These are phyloP conservation scores for Sistotremastrum niveocremeum DNA, from an alignment of 768 basidiomycete species.

Conservation along the genomic window DNA sequence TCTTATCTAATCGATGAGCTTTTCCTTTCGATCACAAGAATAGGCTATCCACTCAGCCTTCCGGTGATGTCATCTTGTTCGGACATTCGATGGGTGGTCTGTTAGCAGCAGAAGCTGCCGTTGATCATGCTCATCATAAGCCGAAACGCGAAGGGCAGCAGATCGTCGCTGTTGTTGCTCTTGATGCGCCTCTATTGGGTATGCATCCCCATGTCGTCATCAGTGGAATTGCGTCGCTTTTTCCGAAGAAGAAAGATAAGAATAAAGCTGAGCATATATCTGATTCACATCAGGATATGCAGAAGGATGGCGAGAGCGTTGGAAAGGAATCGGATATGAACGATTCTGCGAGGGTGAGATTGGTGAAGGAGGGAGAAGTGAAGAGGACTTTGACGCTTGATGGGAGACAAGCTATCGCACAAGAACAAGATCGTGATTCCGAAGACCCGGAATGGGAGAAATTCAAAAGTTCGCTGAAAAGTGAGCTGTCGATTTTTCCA, in stretches of 20 bases:
- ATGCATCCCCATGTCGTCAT: slow-evolving; percentile 52
- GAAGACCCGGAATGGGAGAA: too few relatives aligned
- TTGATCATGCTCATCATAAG: slow-evolving; percentile 25
- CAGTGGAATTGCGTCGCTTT: slow-evolving; percentile 39
- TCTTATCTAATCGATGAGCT: not conserved
- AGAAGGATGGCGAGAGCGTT: slow-evolving; percentile 6
- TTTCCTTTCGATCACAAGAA: slow-evolving; percentile 11
- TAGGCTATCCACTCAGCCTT: slow-evolving; percentile 38
- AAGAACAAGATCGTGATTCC: not conserved
- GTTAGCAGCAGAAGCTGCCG: slow-evolving; percentile 43
- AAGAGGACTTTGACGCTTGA: slow-evolving; percentile 12
- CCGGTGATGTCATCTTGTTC: slow-evolving; percentile 40
- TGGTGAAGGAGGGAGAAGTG: slow-evolving; percentile 32
- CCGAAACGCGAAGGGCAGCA: slow-evolving; percentile 18
- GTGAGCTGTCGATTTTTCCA: too few relatives aligned
- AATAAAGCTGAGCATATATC: slow-evolving; percentile 3
- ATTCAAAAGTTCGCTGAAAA: too few relatives aligned
- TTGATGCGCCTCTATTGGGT: slow-evolving; percentile 45
- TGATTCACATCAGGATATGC: slow-evolving; percentile 5
- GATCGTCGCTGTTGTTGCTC: slow-evolving; percentile 41
- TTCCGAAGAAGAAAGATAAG: slow-evolving; percentile 21
- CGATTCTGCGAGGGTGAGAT: slow-evolving; percentile 25
- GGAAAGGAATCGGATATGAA: slow-evolving; percentile 30
- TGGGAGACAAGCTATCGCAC: not conserved
- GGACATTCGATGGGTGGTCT: slow-evolving; percentile 54